phyloP scores from a whole-genome alignment of 169 alveolate species.

The Babesia caballi region DNA sequence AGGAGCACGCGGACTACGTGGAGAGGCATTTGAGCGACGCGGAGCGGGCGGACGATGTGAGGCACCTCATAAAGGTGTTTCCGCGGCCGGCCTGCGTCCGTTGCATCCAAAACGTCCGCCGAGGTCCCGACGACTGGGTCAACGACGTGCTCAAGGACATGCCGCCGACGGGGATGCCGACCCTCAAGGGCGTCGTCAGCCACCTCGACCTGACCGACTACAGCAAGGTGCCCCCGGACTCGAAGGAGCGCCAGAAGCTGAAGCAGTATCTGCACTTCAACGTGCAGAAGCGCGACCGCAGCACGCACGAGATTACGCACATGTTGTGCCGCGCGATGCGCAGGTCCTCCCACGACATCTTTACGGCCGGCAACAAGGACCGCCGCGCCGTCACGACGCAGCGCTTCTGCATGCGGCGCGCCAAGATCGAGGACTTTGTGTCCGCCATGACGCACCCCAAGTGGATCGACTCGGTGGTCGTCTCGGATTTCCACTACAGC shows the following conservation, averaged over 20 bases:
- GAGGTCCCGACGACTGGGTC: neutral
- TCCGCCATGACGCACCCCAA: constrained; percentile 63
- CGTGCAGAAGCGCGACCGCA: constrained; percentile 85
- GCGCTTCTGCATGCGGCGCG: constrained; percentile 66
- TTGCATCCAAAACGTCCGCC: neutral
- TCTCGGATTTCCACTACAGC: constrained; percentile 81
- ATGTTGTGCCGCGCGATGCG: constrained; percentile 82
- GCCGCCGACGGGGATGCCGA: constrained; percentile 16
- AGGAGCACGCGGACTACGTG: neutral
- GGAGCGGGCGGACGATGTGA: neutral
- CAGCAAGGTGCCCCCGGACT: constrained; percentile 14
- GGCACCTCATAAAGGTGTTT: constrained; percentile 7
- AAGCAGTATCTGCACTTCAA: constrained; percentile 72
- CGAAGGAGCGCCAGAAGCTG: constrained; percentile 29
- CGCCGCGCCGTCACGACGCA: constrained; percentile 92
- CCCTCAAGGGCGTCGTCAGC: constrained; percentile 41
- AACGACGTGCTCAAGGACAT: constrained; percentile 6
- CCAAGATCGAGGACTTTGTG: constrained; percentile 72
- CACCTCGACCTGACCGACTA: constrained; percentile 52
- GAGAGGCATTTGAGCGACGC: neutral
- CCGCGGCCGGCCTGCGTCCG: constrained; percentile 16
- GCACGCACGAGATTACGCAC: constrained; percentile 86
- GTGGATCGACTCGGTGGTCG: constrained; percentile 78
- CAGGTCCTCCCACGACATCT: constrained; percentile 79
- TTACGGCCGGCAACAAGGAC: constrained; percentile 90